A percentile compares a stretch with the other conserved stretches of the same genome.
phyloP scores from a whole-genome alignment of 129 eudicot genomes.

The Artemisia argyi region DNA sequence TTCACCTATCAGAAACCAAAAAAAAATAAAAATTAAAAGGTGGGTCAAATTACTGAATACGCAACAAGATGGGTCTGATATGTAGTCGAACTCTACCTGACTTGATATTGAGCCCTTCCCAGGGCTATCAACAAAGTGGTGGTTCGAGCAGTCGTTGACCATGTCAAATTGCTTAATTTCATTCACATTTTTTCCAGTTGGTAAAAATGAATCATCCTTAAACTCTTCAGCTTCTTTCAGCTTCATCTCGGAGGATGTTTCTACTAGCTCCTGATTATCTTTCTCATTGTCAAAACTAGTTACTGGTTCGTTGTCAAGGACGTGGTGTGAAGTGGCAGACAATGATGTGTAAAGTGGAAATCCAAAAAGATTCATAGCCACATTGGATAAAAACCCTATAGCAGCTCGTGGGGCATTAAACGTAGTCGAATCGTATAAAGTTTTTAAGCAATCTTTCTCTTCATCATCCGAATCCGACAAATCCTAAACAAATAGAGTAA shows the following conservation, averaged over 20 bases:
- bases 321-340: conserved; percentile 18
- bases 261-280: conserved; percentile 35
- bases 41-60: background rate
- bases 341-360: conserved; percentile 47
- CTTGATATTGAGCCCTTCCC: conserved; percentile 50
- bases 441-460: conserved; percentile 40
- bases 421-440: conserved; percentile 29
- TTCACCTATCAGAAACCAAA: conserved; percentile 47
- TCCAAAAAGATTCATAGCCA: conserved; percentile 50
- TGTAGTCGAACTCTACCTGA: conserved; percentile 43
- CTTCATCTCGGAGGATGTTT: conserved; percentile 27
- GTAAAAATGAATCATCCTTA: conserved; percentile 15
- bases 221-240: conserved; percentile 24
- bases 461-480: conserved; percentile 30
- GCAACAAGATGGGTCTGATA: background rate
- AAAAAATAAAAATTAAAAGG: background rate
- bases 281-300: conserved; percentile 19
- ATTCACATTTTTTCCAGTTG: conserved; percentile 25
- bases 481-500: conserved; percentile 40
- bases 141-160: conserved; percentile 68
- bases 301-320: conserved; percentile 19
- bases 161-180: conserved; percentile 63
- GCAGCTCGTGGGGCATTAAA: conserved; percentile 57
- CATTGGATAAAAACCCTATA: conserved; percentile 52
- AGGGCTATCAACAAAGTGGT: conserved; percentile 67